Percentiles rank a stretch among this genome's conserved stretches.
phyloP scores from a whole-genome alignment of 495 filamentous ascomycete genomes.

The Cairneyella variabilis region DNA sequence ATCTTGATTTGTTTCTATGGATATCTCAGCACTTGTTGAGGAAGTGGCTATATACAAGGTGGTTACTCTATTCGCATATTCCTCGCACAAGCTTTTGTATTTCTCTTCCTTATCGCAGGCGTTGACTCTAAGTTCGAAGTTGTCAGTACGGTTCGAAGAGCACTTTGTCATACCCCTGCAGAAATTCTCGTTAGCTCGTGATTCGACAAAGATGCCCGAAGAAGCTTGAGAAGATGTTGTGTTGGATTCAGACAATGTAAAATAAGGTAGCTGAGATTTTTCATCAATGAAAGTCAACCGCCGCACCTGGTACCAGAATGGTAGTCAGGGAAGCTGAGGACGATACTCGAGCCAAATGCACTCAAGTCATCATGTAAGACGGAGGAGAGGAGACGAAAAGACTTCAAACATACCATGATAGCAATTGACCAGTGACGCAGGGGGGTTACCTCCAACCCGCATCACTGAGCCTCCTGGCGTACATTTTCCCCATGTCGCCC shows the following conservation, averaged over 20 bases:
- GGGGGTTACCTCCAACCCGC: conserved; percentile 89
- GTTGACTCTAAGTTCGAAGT: conserved; percentile 72
- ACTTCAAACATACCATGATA: conserved; percentile 16
- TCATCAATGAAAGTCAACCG: conserved; percentile 74
- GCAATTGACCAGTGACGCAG: conserved; percentile 17
- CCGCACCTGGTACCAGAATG: conserved; percentile 28
- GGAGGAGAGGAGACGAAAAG: conserved; percentile 27
- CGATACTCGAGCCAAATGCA: conserved; percentile 99
- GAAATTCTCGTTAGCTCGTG: conserved; percentile 17
- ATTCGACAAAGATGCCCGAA: background rate
- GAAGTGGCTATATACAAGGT: conserved; percentile 31
- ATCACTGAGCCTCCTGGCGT: conserved; percentile 76
- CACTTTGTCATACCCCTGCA: conserved; percentile 2
- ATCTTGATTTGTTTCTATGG: conserved; percentile 69
- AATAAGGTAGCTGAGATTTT: conserved; percentile 94
- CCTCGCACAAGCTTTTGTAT: conserved; percentile 67
- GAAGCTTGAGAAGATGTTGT: conserved; percentile 6
- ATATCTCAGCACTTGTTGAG: conserved; percentile 52
- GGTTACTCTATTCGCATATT: conserved; percentile 70
- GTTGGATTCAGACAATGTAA: conserved; percentile 73
- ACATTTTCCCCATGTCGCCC: conserved; percentile 99
- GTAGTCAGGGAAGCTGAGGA: conserved; percentile 33
- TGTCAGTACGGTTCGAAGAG: too few relatives aligned
- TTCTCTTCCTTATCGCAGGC: conserved; percentile 89
- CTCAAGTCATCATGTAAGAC: conserved; percentile 90